Conservation (phyloP, 306 rosid species). For the Vicia sativa region DNA sequence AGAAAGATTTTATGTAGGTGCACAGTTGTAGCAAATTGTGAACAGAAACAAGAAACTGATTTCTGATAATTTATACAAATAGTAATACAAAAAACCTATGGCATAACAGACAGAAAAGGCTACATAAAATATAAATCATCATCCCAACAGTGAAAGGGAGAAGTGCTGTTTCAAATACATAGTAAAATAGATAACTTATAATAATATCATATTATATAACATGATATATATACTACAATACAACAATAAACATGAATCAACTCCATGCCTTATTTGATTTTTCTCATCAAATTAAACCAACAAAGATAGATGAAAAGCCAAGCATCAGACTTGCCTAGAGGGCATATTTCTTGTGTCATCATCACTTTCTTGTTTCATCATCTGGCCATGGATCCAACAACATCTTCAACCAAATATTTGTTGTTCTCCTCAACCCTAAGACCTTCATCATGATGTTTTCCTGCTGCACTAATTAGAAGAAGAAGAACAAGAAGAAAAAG, state of each 20-base stretch:
- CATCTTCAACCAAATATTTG: slow-evolving; percentile 14
- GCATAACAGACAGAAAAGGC: slow-evolving; percentile 11
- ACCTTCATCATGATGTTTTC: slow-evolving; percentile 34
- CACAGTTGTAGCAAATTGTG: background rate
- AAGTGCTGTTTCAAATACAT: slow-evolving; percentile 2
- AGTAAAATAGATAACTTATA: slow-evolving; percentile 28
- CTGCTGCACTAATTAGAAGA: background rate
- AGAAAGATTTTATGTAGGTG: too few species aligned
- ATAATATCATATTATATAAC: background rate
- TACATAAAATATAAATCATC: slow-evolving; percentile 9
- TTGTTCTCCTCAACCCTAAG: slow-evolving; percentile 31
- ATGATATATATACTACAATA: slow-evolving; percentile 7
- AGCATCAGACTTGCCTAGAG: slow-evolving; percentile 98
- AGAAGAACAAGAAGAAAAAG: background rate
- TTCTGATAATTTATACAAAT: slow-evolving; percentile 21
- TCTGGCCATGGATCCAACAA: slow-evolving; percentile 56
- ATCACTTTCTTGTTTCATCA: background rate
- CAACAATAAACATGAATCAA: background rate
- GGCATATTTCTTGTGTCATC: slow-evolving; percentile 33
- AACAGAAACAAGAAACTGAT: background rate
- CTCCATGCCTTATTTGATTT: slow-evolving; percentile 29
- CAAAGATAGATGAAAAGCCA: slow-evolving; percentile 59
- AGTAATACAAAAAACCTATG: slow-evolving; percentile 17
- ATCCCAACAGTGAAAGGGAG: slow-evolving; percentile 26
- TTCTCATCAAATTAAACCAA: slow-evolving; percentile 32